Evolutionary conservation across 768 basidiomycete genomes (phyloP), one percentile per base, ranked within the genome.

Genomic region (Lanmaoa rubissima): DNA sequence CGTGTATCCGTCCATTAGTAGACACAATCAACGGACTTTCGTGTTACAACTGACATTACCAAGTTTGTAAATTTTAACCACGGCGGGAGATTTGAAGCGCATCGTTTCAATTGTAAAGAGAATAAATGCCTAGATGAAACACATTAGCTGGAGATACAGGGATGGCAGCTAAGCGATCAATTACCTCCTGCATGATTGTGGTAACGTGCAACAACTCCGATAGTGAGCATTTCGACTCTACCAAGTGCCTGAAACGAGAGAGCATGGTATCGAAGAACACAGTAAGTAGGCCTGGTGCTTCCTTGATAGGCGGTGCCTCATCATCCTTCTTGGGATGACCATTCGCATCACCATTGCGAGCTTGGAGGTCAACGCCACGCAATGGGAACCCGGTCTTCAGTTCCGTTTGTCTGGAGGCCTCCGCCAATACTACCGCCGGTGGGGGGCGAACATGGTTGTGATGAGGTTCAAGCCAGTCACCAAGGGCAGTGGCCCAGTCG

Each of bases 401-500:
- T 63, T 90, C 83, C 0, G 84, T 83, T 68, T 85, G 82, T 61
- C 84, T 90, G 7, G 87, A 81, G 34, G 86, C 87, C 68, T 90
- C 90, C 8, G 87, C 88, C 24, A 90, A 74, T 34, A 90, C 88
- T 16, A 82, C 80, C 8, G 82, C 72, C 2, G 88, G 82, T 19
- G 84, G 85, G 5, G 89, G 91, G 2, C 91, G 86, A 35, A 83
- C 76, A 63, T 88, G 74, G 55, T 89, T 78, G 60, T 93, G 90
- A 68, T 88, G 85, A 8, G 87, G 87, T 57, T 83, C 87, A 16
- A 93, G 76, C 90, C 90, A 93, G 50, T 84, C 79, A 32, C 86
- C 82, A 45, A 92, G 73, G 16, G 82, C 80, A 36, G 74, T 76
- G 12, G 82, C 80, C 71, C 82, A 92, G 26, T 85, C 75, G 44